Conservation (phyloP, 768 basidiomycete genomes). For the Suillus decipiens region DNA sequence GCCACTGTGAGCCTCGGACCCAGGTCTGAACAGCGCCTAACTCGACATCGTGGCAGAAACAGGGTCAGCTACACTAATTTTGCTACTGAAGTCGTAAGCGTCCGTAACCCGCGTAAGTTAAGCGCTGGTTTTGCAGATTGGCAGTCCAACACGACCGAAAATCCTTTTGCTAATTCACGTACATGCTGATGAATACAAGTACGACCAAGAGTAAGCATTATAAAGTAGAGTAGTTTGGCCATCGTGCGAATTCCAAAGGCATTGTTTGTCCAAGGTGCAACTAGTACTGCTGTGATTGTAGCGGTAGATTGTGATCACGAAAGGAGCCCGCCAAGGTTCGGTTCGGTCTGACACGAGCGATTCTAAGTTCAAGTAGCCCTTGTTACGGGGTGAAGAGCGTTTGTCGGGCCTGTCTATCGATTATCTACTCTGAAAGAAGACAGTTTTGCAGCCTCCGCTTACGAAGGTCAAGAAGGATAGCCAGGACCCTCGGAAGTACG, state of each 20-base stretch:
- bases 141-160: not conserved
- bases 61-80: not conserved
- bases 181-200: not conserved
- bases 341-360: not conserved
- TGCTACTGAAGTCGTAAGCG: too few relatives aligned
- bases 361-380: not conserved
- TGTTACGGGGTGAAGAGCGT: not conserved
- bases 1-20: too few relatives aligned
- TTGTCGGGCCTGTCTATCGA: not conserved
- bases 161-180: not conserved
- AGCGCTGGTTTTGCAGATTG: too few relatives aligned
- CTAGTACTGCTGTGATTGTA: not conserved
- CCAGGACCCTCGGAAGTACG: not conserved
- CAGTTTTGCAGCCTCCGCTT: conserved; percentile 28
- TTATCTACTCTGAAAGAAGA: not conserved
- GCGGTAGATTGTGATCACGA: not conserved
- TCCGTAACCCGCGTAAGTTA: too few relatives aligned
- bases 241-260: not conserved
- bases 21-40: too few relatives aligned
- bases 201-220: not conserved
- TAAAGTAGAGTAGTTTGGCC: not conserved
- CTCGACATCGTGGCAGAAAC: too few relatives aligned
- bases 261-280: not conserved
- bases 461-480: conserved; percentile 23
- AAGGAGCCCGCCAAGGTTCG: not conserved